Base-by-base conservation (phyloP, 805 yeast species). In the Tetrapisispora nanseiensis region DNA sequence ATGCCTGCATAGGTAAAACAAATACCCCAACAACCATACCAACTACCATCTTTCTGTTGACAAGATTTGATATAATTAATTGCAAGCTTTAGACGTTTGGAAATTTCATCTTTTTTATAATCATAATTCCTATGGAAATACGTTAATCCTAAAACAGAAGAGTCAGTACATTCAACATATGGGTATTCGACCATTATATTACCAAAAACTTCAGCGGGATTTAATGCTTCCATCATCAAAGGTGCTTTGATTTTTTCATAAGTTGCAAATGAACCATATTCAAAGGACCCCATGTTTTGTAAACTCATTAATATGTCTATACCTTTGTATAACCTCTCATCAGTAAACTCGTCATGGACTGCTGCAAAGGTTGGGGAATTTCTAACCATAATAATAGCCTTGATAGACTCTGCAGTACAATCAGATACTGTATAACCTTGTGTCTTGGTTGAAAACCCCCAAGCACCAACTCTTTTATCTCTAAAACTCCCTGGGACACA, bases 11-110 rank as follows among this genome's bases (percentile, higher is more conserved):
- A 92, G 0, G 96, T 85, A 58, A 72, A 87, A 59, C 99, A 92
- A 5, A 92, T 80, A 29, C 98, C 99, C 99, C 99, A 92, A 32
- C 86, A 79, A 1, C 99, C 99, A 60, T 89, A 94, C 97, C 97
- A 92, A 12, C 95, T 80, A 0, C 99, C 99, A 61, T 92, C 95
- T 0, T 56, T 54, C 34, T 70, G 67, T 62, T 92, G 98, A 2
- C 75, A 75, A 3, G 67, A 61, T 39, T 74, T 75, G 34, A 92
- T 84, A 54, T 82, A 92, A 4, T 72, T 61, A 13, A 86, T 71
- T 0, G 96, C 97, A 41, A 77, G 70, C 4, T 74, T 68, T 36
- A 92, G 83, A 0, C 96, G 80, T n/a, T 65, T 46, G 40, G 70
- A 66, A 24, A 92, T 81, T 26, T 84, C 87, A 5, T 69, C 72